phyloP scores from a whole-genome alignment of 257 asterid species.

The Petunia axillaris region DNA sequence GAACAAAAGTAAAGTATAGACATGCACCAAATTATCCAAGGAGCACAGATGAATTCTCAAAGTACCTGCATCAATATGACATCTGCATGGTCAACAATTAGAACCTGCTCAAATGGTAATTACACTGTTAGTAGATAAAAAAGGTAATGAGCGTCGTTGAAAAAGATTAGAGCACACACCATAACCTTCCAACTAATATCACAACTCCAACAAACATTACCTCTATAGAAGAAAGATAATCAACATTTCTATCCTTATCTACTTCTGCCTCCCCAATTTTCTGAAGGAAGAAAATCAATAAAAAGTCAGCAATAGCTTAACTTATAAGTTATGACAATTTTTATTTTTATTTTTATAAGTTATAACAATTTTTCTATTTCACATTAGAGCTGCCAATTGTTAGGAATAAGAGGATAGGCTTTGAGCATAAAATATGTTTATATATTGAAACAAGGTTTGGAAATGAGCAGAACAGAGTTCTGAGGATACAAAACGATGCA shows the following conservation, averaged over 20 bases:
- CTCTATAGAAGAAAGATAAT: constrained; percentile 96
- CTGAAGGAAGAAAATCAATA: constrained; percentile 46
- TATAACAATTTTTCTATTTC: not conserved
- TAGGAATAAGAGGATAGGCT: not conserved
- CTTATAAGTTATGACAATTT: not conserved
- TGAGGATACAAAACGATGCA: not conserved
- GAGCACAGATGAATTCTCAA: constrained; percentile 25
- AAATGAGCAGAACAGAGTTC: constrained; percentile 11
- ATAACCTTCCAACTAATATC: not conserved
- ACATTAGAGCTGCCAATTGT: not conserved
- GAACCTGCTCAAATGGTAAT: constrained; percentile 54
- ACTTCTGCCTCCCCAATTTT: constrained; percentile 88
- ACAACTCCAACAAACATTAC: constrained; percentile 36
- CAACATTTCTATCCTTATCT: constrained; percentile 82
- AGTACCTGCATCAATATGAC: constrained; percentile 89
- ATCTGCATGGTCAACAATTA: constrained; percentile 93
- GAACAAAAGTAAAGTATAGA: constrained; percentile 27
- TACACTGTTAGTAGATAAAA: constrained; percentile 26
- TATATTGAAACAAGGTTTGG: constrained; percentile 9
- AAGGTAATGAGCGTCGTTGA: constrained; percentile 24
- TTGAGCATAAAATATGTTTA: not conserved
- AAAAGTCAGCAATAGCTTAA: constrained; percentile 3
- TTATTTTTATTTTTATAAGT: no score
- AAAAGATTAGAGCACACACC: constrained; percentile 6
- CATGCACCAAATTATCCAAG: constrained; percentile 18